phyloP scores from a whole-genome alignment of 805 yeast species.

The Schwanniomyces vanrijiae region DNA sequence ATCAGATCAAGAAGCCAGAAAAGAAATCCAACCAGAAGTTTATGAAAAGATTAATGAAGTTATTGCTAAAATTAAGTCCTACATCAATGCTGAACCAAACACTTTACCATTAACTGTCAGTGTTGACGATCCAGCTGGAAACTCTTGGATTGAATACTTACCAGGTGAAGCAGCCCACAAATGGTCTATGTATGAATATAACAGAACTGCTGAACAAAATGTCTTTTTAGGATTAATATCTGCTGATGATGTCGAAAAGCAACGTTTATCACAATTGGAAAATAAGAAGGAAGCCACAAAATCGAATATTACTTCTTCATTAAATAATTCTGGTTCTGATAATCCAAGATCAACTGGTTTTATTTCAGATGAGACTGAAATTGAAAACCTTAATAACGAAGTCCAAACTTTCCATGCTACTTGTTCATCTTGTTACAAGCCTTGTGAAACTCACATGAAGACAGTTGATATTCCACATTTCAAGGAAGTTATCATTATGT shows the following conservation, averaged over 20 bases:
- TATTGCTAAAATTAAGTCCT: constrained; percentile 56
- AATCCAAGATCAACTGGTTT: constrained; percentile 56
- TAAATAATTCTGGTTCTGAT: constrained; percentile 9
- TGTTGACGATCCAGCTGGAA: constrained; percentile 94
- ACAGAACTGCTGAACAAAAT: constrained; percentile 85
- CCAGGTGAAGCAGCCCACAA: constrained; percentile 89
- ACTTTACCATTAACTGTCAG: constrained; percentile 74
- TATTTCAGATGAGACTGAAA: constrained; percentile 69
- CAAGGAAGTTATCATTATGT: constrained; percentile 96
- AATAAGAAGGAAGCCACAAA: constrained; percentile 42
- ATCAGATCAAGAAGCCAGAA: constrained; percentile 79
- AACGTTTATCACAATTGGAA: constrained; percentile 48
- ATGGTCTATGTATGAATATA: constrained; percentile 83
- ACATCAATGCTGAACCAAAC: constrained; percentile 64
- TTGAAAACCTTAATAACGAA: constrained; percentile 84
- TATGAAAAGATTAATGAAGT: constrained; percentile 74
- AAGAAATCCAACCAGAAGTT: constrained; percentile 69
- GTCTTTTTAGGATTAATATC: constrained; percentile 79
- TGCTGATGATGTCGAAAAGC: constrained; percentile 57
- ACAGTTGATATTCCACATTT: constrained; percentile 95
- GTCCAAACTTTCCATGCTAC: constrained; percentile 91
- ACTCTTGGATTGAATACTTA: constrained; percentile 89
- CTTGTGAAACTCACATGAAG: constrained; percentile 94
- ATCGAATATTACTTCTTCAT: constrained; percentile 24
- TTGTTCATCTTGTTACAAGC: constrained; percentile 83